phyloP scores from a whole-genome alignment of 495 filamentous ascomycete species.

The Hyaloscypha hepaticicola region DNA sequence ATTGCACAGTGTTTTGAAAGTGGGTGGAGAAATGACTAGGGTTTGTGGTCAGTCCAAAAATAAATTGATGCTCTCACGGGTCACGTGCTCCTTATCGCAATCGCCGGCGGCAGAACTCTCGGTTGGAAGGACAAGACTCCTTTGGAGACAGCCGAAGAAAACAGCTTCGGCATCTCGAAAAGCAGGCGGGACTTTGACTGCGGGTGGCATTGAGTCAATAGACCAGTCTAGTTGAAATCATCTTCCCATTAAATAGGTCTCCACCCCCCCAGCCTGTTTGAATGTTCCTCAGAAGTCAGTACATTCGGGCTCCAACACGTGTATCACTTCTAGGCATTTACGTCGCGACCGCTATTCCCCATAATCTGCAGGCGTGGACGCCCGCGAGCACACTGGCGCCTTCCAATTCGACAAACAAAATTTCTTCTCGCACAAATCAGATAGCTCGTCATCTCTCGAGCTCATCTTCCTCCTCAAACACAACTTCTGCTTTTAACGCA shows the following conservation, averaged over 20 bases:
- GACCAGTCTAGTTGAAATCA: not conserved
- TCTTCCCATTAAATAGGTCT: not conserved
- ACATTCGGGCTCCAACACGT: conserved; percentile 10
- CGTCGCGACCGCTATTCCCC: not conserved
- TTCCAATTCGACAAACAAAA: conserved; percentile 41
- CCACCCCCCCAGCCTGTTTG: conserved; percentile 11
- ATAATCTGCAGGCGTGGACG: conserved; percentile 17
- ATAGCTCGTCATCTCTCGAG: conserved; percentile 56
- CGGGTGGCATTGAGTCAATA: conserved; percentile 3
- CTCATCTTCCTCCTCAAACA: conserved; percentile 29
- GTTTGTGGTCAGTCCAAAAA: not conserved
- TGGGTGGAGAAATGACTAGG: not conserved
- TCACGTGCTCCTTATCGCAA: conserved; percentile 9
- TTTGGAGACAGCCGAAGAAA: not conserved
- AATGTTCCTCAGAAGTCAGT: conserved; percentile 17
- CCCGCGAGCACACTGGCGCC: conserved; percentile 34
- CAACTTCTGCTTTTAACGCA: conserved; percentile 37
- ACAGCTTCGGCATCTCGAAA: conserved; percentile 5
- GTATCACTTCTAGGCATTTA: not conserved
- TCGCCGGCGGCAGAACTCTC: not conserved
- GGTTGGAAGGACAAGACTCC: not conserved
- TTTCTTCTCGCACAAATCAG: conserved; percentile 49
- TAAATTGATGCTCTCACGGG: not conserved
- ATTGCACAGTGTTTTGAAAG: conserved; percentile 13
- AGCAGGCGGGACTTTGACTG: not conserved